A percentile compares a stretch with the other conserved stretches of the same genome.
Conservation (phyloP, 192 early-diverging fungal genomes). For the Backusella australiensis region DNA sequence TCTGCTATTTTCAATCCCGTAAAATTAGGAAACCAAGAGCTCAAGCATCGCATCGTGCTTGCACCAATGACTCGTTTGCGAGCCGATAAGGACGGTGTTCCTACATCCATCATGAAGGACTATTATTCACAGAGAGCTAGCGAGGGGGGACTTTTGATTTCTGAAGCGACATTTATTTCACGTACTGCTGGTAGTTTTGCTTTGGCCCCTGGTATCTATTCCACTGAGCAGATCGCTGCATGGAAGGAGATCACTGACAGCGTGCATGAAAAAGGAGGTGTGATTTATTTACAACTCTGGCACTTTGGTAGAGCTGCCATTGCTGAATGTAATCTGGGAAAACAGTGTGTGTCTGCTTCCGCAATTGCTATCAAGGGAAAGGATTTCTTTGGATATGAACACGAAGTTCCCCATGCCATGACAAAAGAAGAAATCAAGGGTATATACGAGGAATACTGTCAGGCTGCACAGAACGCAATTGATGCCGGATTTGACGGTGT, state of each 20-base stretch:
- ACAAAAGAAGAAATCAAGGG: background rate
- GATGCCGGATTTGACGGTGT: slow-evolving; percentile 85
- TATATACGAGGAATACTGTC: background rate
- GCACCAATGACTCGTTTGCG: slow-evolving; percentile 24
- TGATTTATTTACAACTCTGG: slow-evolving; percentile 58
- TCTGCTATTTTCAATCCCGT: slow-evolving; percentile 20
- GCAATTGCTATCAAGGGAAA: slow-evolving; percentile 14
- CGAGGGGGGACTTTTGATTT: slow-evolving; percentile 10
- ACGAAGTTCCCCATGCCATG: slow-evolving; percentile 20
- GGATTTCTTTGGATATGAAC: background rate
- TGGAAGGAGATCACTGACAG: slow-evolving; percentile 56
- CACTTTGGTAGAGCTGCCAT: slow-evolving; percentile 25
- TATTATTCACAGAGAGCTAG: slow-evolving; percentile 22
- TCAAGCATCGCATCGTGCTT: slow-evolving; percentile 22
- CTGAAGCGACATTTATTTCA: slow-evolving; percentile 4
- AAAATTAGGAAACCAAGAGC: slow-evolving; percentile 8
- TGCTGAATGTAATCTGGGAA: background rate
- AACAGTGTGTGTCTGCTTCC: slow-evolving; percentile 22
- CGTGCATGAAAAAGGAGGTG: slow-evolving; percentile 51
- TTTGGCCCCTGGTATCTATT: slow-evolving; percentile 36
- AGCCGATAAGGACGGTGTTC: slow-evolving; percentile 3
- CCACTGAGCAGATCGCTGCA: slow-evolving; percentile 34
- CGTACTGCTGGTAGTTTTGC: slow-evolving; percentile 9
- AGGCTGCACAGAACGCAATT: slow-evolving; percentile 66
- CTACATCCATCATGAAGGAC: background rate